These are phyloP conservation scores for Hyphopichia buzzinii DNA, from an alignment of 1,139 yeast genomes.

Conservation along the genomic window DNA sequence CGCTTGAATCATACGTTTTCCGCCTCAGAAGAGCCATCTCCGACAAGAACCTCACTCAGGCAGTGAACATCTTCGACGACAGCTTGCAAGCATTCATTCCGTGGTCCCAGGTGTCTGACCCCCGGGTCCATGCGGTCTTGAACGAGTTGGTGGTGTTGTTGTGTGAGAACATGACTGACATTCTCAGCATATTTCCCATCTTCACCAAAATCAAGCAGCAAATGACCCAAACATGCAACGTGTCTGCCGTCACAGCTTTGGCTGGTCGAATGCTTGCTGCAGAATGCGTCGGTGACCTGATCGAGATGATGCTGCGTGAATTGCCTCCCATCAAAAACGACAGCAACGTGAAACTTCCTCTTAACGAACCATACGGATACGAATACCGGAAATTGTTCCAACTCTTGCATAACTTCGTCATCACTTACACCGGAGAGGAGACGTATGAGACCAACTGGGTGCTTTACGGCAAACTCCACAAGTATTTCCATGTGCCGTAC, in stretches of 20 bases:
- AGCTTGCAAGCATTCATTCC: slow-evolving; percentile 23
- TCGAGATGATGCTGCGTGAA: slow-evolving; percentile 59
- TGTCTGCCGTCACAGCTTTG: slow-evolving; percentile 48
- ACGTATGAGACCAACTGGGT: slow-evolving; percentile 58
- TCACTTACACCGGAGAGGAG: slow-evolving; percentile 38
- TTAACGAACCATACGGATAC: slow-evolving; percentile 22
- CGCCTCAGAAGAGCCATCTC: slow-evolving; percentile 30
- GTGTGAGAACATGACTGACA: slow-evolving; percentile 17
- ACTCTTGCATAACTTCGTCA: slow-evolving; percentile 45
- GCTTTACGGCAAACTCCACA: slow-evolving; percentile 58
- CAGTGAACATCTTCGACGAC: slow-evolving; percentile 31
- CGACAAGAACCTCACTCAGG: slow-evolving; percentile 18
- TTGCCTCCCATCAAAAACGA: slow-evolving; percentile 46
- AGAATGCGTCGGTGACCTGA: slow-evolving; percentile 55
- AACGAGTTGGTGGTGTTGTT: slow-evolving; percentile 30
- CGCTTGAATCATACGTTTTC: slow-evolving; percentile 26
- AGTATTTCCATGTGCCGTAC: slow-evolving; percentile 58
- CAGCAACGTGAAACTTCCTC: slow-evolving; percentile 27
- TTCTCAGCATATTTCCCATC: slow-evolving; percentile 28
- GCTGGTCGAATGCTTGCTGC: slow-evolving; percentile 45
- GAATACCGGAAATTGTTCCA: slow-evolving; percentile 35
- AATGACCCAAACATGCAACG: slow-evolving; percentile 26
- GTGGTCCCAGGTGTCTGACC: slow-evolving; percentile 35
- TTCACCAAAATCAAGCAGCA: slow-evolving; percentile 41
- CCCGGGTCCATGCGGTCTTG: slow-evolving; percentile 27